Evolutionary conservation across 345 rosid genomes (phyloP), one percentile per base, ranked within the genome.

Genomic region (Bruguiera gymnorhiza): DNA sequence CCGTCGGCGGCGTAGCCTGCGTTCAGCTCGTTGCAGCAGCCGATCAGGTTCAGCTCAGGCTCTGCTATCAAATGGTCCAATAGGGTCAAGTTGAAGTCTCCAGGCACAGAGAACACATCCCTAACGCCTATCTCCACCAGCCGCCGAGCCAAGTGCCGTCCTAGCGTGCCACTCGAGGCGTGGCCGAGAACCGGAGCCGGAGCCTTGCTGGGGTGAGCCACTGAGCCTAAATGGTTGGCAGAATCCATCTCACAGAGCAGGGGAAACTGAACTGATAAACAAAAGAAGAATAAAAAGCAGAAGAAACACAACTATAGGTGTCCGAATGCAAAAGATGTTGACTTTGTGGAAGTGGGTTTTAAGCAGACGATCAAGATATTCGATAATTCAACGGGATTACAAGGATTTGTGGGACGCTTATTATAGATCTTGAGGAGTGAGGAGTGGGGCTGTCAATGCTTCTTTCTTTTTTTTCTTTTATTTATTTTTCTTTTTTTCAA

Each of bases 1-100:
- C 92, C 92, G 30, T 88, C 92, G 6, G 92, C 92, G 2, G 92
- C 92, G 20, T 88, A 88, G n/a, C 92, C 92, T 11, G 92, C 92
- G 72, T 88, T 88, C 34, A 88, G 86, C 86, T 88, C 92, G 78
- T 88, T 88, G 66, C 92, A 88, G 86, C 92, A 88, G 27, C 92
- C 92, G 75, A 88, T 52, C 70, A 83, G 50, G 71, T 78, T 86
- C 63, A 86, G 81, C 75, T 30, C 83, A 2, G 89, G 89, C 71
- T 88, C 92, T 16, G 82, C 88, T 36, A 88, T 55, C 16, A 88
- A 77, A 76, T 86, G 86, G 76, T 88, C 92, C 74, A 88, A 65
- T 21, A 88, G 87, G 0, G 88, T 76, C 73, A 88, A 60, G 70
- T 86, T 88, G 80, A 88, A 88, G 82, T 88, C 92, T 3, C 92